phyloP scores from a whole-genome alignment of 139 green algal genomes.

The Chlorella sp. region DNA sequence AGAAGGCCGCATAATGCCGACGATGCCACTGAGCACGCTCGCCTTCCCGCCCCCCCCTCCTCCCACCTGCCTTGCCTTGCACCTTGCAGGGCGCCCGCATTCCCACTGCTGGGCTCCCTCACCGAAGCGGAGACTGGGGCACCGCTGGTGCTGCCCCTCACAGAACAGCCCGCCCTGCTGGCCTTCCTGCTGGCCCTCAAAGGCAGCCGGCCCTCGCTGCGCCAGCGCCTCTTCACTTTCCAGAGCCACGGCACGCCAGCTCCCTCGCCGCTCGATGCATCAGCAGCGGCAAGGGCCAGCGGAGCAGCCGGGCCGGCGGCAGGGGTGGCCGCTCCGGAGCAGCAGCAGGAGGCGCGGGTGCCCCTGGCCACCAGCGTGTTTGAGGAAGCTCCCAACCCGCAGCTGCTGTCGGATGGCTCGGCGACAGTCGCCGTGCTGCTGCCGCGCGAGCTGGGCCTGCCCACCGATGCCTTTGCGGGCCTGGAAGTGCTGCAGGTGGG shows the following conservation, averaged over 20 bases:
- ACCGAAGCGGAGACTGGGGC: background rate
- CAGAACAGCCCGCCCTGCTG: background rate
- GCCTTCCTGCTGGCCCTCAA: constrained; percentile 1
- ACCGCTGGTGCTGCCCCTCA: background rate
- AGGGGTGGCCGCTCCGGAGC: background rate
- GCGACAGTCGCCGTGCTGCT: constrained; percentile 14
- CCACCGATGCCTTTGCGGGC: constrained; percentile 13
- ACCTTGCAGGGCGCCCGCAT: background rate
- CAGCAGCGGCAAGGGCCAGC: background rate
- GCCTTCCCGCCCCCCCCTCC: background rate
- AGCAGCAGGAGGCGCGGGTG: background rate
- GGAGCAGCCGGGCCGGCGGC: background rate
- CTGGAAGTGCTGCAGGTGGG: constrained; percentile 2
- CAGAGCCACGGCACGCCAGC: background rate
- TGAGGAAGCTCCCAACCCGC: constrained; percentile 19
- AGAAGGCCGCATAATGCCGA: too few relatives aligned
- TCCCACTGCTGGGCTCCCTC: constrained; percentile 2
- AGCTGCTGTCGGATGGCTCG: constrained; percentile 2
- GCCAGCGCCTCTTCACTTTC: constrained; percentile 28
- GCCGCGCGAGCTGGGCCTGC: constrained; percentile 2
- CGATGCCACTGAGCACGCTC: background rate
- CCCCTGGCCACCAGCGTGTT: constrained; percentile 10
- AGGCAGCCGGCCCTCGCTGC: constrained; percentile 22
- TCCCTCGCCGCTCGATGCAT: background rate
- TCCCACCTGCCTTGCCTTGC: background rate